Evolutionary conservation across 1,284 basidiomycete genomes (phyloP).

Genomic region (Phylloporus sp.): DNA sequence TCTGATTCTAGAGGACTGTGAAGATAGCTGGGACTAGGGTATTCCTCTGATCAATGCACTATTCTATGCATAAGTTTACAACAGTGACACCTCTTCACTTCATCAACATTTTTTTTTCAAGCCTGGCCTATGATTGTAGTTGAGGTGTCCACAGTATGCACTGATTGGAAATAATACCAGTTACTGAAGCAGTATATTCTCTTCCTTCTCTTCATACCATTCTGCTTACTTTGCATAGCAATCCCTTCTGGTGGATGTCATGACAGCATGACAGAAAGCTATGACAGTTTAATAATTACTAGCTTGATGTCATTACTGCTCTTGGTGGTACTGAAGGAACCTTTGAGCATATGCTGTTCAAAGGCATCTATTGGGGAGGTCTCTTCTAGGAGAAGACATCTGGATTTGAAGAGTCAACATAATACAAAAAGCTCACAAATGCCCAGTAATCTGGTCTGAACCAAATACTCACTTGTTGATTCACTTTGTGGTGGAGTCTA

Average conservation of each 20-base stretch:
- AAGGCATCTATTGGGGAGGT: slow-evolving; percentile 94
- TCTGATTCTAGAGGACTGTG: slow-evolving; percentile 94
- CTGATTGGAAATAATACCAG: slow-evolving; percentile 98
- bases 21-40: slow-evolving; percentile 98
- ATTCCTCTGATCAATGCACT: slow-evolving; percentile 97
- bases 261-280: slow-evolving; percentile 98
- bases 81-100: slow-evolving; percentile 48
- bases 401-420: slow-evolving; percentile 96
- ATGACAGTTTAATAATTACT: slow-evolving; percentile 98
- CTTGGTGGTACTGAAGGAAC: slow-evolving; percentile 98
- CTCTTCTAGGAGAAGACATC: slow-evolving; percentile 97
- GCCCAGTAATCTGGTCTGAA: slow-evolving; percentile 96
- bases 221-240: slow-evolving; percentile 53
- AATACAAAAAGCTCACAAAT: slow-evolving; percentile 95
- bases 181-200: slow-evolving; percentile 81
- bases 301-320: slow-evolving; percentile 99
- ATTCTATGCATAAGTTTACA: slow-evolving; percentile 85
- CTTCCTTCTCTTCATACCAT: slow-evolving; percentile 1
- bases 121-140: slow-evolving; percentile 96
- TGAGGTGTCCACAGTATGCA: slow-evolving; percentile 83
- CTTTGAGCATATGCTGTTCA: slow-evolving; percentile 96
- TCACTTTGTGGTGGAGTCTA: slow-evolving; percentile 99
- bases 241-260: slow-evolving; percentile 99
- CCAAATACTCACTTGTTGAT: slow-evolving; percentile 99
- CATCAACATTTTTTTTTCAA: slow-evolving; percentile 54